Evolutionary conservation across 768 basidiomycete species (phyloP).

Genomic region (Amyloporia xantha): DNA sequence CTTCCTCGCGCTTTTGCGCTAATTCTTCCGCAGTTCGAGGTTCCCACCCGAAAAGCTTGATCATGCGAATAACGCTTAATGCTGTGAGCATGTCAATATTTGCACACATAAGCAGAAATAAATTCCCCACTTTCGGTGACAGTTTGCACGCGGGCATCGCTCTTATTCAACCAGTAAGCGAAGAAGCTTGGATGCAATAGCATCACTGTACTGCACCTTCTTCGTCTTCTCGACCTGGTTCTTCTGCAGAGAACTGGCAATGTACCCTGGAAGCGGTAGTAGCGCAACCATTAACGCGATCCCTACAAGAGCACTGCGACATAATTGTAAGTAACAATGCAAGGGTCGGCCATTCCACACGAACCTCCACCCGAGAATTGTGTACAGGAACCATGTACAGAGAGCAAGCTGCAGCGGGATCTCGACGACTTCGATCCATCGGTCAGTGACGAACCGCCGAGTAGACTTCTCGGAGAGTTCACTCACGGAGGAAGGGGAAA

Average conservation of each 20-base stretch:
- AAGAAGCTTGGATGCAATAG: neutral
- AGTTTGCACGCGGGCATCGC: conserved; percentile 38
- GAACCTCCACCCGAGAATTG: conserved; percentile 45
- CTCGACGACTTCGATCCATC: conserved; percentile 25
- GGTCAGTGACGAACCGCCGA: conserved; percentile 15
- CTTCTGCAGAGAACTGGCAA: conserved; percentile 30
- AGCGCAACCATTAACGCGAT: conserved; percentile 33
- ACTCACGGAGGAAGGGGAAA: conserved; percentile 16
- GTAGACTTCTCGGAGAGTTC: too few species aligned
- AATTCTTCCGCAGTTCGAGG: conserved; percentile 44
- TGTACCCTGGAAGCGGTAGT: conserved; percentile 37
- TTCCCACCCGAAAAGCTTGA: conserved; percentile 41
- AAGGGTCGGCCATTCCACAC: too few species aligned
- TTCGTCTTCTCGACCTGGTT: conserved; percentile 36
- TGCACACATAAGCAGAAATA: neutral
- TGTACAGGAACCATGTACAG: conserved; percentile 36
- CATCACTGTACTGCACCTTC: conserved; percentile 18
- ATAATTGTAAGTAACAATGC: too few species aligned
- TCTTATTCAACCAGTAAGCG: conserved; percentile 22
- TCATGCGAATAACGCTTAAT: conserved; percentile 32
- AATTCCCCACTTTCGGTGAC: conserved; percentile 32
- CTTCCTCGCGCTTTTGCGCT: conserved; percentile 49
- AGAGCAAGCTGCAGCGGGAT: conserved; percentile 34
- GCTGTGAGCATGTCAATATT: conserved; percentile 13
- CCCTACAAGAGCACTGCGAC: conserved; percentile 34